Evolutionary conservation across 176 grass and related monocot species (phyloP).

Genomic region (Paspalum notatum): DNA sequence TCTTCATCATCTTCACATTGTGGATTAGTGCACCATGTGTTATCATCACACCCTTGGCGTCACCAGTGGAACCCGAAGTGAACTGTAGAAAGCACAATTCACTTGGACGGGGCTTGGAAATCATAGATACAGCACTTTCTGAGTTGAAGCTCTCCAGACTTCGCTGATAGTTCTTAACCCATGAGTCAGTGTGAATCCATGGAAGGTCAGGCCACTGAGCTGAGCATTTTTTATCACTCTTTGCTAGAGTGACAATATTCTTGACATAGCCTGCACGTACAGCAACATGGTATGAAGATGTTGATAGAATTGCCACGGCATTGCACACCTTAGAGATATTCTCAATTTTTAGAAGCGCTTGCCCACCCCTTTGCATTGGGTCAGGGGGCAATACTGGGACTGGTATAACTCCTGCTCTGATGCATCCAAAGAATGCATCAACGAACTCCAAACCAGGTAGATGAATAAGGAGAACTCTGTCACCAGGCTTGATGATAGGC

Average conservation of each 20-base stretch:
- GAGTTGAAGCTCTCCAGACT: slow-evolving; percentile 41
- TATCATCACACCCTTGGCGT: slow-evolving; percentile 85
- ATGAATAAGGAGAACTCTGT: slow-evolving; percentile 69
- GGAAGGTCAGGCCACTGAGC: slow-evolving; percentile 67
- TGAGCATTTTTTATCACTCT: slow-evolving; percentile 46
- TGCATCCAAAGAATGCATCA: slow-evolving; percentile 74
- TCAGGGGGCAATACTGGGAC: slow-evolving; percentile 79
- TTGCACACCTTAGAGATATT: slow-evolving; percentile 67
- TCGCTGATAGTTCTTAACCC: slow-evolving; percentile 60
- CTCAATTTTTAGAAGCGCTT: slow-evolving; percentile 73
- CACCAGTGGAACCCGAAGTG: slow-evolving; percentile 80
- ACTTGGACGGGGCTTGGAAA: slow-evolving; percentile 40
- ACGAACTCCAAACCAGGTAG: slow-evolving; percentile 76
- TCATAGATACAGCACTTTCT: slow-evolving; percentile 33
- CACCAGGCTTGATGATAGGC: slow-evolving; percentile 60
- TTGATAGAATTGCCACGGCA: slow-evolving; percentile 67
- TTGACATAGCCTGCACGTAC: slow-evolving; percentile 72
- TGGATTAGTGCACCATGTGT: slow-evolving; percentile 76
- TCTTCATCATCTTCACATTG: slow-evolving; percentile 79
- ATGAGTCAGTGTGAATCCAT: slow-evolving; percentile 71
- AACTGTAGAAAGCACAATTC: slow-evolving; percentile 80
- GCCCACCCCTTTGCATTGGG: slow-evolving; percentile 65
- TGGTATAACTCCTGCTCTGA: slow-evolving; percentile 69
- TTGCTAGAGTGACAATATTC: slow-evolving; percentile 54
- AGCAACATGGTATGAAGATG: slow-evolving; percentile 74